These are phyloP conservation scores for Favolaschia claudopus DNA, from an alignment of 768 basidiomycete genomes.

Conservation along the genomic window DNA sequence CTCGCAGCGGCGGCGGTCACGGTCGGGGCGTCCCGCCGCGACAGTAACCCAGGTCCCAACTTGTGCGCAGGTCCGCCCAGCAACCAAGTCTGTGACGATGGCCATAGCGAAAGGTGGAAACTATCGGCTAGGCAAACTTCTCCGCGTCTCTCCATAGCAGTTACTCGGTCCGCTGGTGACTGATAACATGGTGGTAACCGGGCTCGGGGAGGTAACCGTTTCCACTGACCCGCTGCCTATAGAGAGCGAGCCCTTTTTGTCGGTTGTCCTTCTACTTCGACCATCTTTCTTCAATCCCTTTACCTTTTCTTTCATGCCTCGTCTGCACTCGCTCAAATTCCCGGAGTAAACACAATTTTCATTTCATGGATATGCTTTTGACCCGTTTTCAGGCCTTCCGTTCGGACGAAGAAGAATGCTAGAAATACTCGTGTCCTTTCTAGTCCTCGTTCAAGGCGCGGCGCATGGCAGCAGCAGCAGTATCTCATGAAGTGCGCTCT, in stretches of 20 bases:
- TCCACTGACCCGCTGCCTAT: constrained; percentile 12
- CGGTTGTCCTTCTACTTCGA: background rate
- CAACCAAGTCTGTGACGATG: constrained; percentile 5
- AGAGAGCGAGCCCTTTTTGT: background rate
- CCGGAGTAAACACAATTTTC: background rate
- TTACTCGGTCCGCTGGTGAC: constrained; percentile 9
- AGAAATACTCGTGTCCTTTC: background rate
- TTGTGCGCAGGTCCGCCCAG: background rate
- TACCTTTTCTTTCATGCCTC: background rate
- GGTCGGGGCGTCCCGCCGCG: too few species aligned
- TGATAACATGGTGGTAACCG: constrained; percentile 19
- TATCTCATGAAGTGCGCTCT: constrained; percentile 6
- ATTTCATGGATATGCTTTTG: background rate
- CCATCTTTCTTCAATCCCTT: background rate
- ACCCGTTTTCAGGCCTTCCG: background rate
- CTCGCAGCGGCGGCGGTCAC: too few species aligned
- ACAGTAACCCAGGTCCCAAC: too few species aligned
- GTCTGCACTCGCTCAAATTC: constrained; percentile 3
- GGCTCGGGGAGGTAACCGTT: constrained; percentile 25
- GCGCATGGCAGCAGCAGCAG: background rate
- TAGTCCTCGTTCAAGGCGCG: background rate
- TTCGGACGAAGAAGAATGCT: background rate
- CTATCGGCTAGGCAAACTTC: constrained; percentile 8
- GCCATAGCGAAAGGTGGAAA: constrained; percentile 1
- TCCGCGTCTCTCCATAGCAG: constrained; percentile 10